Evolutionary conservation across 441 rosid species (phyloP), one percentile per base, ranked within the genome.

Genomic region (Aleurites moluccanus): DNA sequence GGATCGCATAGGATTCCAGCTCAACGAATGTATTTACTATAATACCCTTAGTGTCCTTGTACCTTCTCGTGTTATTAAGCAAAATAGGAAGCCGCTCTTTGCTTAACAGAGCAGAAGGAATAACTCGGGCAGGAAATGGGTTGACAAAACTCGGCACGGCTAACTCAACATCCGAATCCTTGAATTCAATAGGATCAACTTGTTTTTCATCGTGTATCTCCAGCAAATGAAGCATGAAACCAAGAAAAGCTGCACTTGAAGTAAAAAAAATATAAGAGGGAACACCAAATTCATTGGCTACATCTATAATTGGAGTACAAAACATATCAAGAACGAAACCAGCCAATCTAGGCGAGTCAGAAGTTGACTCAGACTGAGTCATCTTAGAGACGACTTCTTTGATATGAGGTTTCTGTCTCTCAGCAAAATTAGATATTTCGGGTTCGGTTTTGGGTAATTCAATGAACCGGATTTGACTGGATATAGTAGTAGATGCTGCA

Each of bases 301-400:
- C 57, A 52, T 52, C 57, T 52, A 52, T 52, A 4, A 52, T 6
- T 38, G 69, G 20, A 1, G 73, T 38, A 18, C 80, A 73, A 62
- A 68, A 80, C 73, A 10, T 61, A 28, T 33, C 75, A 11, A 62
- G 57, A 72, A 72, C 60, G 7, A 72, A 62, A 11, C 59, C 68
- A 3, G 44, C 75, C 27, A 72, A 20, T 63, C 57, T 14, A 60
- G 28, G 18, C 18, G 57, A 18, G 21, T 52, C 57, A 18, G 21
- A 7, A 3, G 33, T 42, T 42, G 47, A 52, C 53, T 52, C 4
- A 4, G 20, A 14, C 6, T 50, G 55, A 16, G 6, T 5, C 33
- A 30, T 30, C 33, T 30, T 30, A 30, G 2, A 63, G 0, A 42
- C 47, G 7, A 10, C 6, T 42, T 42, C 47, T 42, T 42, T 42